A percentile compares a stretch with the other conserved stretches of the same genome.
Evolutionary conservation across 306 rosid species (phyloP).

Genomic region (Begonia masoniana): DNA sequence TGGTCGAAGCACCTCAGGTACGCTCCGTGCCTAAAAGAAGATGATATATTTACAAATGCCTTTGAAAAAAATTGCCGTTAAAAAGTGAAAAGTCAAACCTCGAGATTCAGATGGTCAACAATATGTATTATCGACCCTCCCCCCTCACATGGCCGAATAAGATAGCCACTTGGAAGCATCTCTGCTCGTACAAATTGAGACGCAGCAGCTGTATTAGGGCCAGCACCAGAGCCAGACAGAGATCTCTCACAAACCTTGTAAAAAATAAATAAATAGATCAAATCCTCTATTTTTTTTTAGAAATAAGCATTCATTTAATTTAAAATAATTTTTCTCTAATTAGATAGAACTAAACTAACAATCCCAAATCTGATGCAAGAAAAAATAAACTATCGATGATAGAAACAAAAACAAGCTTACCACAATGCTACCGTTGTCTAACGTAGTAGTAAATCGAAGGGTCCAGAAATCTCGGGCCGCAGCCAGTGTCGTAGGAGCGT

Average conservation of each 20-base stretch:
- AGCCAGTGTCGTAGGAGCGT: conserved; percentile 87
- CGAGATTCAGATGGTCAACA: conserved; percentile 88
- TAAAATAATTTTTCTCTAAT: too few relatives aligned
- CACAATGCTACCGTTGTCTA: conserved; percentile 92
- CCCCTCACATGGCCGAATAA: conserved; percentile 92
- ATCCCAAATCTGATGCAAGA: not conserved
- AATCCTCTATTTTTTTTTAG: too few relatives aligned
- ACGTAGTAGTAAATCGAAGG: conserved; percentile 66
- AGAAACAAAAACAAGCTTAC: conserved; percentile 24
- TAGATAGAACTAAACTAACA: not conserved
- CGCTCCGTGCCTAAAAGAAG: conserved; percentile 70
- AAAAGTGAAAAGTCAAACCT: conserved; percentile 27
- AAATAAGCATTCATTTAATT: too few relatives aligned
- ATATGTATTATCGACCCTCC: conserved; percentile 97
- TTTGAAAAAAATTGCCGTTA: too few relatives aligned
- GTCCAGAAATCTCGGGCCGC: conserved; percentile 99
- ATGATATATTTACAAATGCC: not conserved
- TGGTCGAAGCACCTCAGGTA: conserved; percentile 88
- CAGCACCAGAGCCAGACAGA: conserved; percentile 80
- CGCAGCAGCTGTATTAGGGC: conserved; percentile 60
- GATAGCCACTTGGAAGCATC: conserved; percentile 87
- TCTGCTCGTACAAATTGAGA: conserved; percentile 74
- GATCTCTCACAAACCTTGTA: conserved; percentile 86
- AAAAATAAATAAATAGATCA: too few relatives aligned
- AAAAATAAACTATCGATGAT: too few relatives aligned